Conservation (phyloP, 805 yeast species). For the Kazachstania taianensis region DNA sequence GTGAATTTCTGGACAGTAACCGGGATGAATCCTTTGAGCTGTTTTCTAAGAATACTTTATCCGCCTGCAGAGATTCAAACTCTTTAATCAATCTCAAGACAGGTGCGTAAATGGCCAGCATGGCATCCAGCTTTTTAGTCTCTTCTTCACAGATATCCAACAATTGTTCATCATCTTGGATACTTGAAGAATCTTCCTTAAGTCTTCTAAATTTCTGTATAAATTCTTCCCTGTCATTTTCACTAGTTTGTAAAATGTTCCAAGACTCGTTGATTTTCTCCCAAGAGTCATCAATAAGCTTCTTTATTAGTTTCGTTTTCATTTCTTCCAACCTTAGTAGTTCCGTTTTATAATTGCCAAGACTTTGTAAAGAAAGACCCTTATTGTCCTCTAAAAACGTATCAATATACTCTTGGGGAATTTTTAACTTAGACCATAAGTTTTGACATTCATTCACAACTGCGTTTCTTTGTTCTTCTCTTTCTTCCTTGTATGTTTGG, state of each 20-base stretch:
- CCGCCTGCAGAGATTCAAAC: conserved; percentile 45
- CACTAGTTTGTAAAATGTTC: conserved; percentile 50
- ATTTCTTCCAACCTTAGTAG: conserved; percentile 45
- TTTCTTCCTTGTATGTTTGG: conserved; percentile 22
- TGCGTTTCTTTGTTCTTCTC: conserved; percentile 30
- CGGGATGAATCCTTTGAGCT: conserved; percentile 76
- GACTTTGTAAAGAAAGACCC: conserved; percentile 36
- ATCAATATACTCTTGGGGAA: conserved; percentile 33
- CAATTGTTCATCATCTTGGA: conserved; percentile 46
- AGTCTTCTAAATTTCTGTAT: conserved; percentile 24
- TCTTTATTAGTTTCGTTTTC: conserved; percentile 55
- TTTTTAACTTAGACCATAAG: conserved; percentile 51
- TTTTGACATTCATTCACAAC: conserved; percentile 34
- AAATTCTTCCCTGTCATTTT: conserved; percentile 41
- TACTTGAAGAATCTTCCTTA: conserved; percentile 9
- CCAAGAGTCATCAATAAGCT: conserved; percentile 56
- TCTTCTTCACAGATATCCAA: conserved; percentile 59
- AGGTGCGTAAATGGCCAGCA: conserved; percentile 42
- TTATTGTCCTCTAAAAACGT: conserved; percentile 35
- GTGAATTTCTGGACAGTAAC: conserved; percentile 62
- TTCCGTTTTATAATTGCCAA: conserved; percentile 47
- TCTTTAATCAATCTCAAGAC: conserved; percentile 47
- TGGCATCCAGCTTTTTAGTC: conserved; percentile 39
- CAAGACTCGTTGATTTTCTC: conserved; percentile 50
- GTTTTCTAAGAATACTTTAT: conserved; percentile 52